Percentiles rank a stretch among this genome's conserved stretches.
Conservation (phyloP, 2,329 filamentous ascomycete species). For the Fusarium sp. region DNA sequence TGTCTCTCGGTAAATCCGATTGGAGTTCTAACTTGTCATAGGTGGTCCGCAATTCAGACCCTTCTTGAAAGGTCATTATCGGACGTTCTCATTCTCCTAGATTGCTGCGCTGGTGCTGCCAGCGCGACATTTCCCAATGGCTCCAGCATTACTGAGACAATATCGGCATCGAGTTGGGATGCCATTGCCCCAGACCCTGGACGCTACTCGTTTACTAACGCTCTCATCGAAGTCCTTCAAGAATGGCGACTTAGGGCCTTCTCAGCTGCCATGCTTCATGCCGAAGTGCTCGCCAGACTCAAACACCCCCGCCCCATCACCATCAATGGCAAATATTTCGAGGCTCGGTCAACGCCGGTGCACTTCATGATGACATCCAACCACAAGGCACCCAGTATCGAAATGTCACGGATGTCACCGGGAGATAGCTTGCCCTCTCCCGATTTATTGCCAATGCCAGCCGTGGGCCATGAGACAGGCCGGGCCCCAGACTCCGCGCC, state of each 20-base stretch:
- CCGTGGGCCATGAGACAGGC: conserved; percentile 38
- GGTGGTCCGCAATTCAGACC: conserved; percentile 72
- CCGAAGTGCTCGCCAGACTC: conserved; percentile 69
- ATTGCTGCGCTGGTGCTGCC: conserved; percentile 71
- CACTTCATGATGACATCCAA: conserved; percentile 74
- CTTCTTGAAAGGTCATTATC: conserved; percentile 68
- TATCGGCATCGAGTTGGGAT: conserved; percentile 72
- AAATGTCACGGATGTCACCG: conserved; percentile 57
- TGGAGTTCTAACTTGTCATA: conserved; percentile 35
- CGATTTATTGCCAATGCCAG: conserved; percentile 32
- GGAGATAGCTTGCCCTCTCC: conserved; percentile 43
- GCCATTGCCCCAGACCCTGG: conserved; percentile 71
- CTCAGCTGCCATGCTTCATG: conserved; percentile 71
- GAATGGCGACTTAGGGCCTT: conserved; percentile 68
- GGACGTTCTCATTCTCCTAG: conserved; percentile 68
- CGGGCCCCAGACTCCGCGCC: conserved; percentile 42
- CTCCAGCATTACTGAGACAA: conserved; percentile 70
- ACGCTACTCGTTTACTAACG: conserved; percentile 70
- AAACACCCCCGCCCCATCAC: conserved; percentile 70
- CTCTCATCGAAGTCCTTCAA: conserved; percentile 68
- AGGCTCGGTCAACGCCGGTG: conserved; percentile 69
- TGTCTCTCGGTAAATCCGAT: background rate
- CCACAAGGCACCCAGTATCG: conserved; percentile 69
- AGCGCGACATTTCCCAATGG: conserved; percentile 70
- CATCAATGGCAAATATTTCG: conserved; percentile 68